A percentile compares a stretch with the other conserved stretches of the same genome.
These are phyloP conservation scores for Colletotrichum gloeosporioides DNA, from an alignment of 2,329 filamentous ascomycete species.

Conservation along the genomic window DNA sequence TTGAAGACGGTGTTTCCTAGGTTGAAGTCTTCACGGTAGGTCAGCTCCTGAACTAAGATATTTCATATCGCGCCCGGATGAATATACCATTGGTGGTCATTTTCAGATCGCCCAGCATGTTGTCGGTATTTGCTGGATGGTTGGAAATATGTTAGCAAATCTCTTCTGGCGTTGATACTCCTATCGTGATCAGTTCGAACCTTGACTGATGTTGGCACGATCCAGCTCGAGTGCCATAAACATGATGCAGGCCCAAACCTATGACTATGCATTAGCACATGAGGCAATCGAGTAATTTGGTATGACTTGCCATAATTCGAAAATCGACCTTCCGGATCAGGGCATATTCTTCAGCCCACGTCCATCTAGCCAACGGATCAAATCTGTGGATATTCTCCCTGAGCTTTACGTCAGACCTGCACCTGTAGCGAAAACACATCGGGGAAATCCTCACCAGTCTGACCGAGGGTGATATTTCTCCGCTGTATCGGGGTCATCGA, in stretches of 20 bases:
- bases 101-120: conserved; percentile 47
- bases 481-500: conserved; percentile 40
- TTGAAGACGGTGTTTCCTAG: conserved; percentile 55
- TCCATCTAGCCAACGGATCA: conserved; percentile 49
- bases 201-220: conserved; percentile 47
- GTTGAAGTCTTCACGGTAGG: conserved; percentile 42
- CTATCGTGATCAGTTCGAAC: conserved; percentile 1
- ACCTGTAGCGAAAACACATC: too few species aligned
- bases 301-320: conserved; percentile 48
- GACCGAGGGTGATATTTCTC: conserved; percentile 37
- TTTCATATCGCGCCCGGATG: background rate
- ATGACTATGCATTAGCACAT: conserved; percentile 40
- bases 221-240: conserved; percentile 55
- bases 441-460: conserved; percentile 23
- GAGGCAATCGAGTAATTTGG: conserved; percentile 40
- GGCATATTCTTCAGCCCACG: conserved; percentile 42
- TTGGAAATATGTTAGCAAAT: conserved; percentile 20
- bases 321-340: conserved; percentile 45
- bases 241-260: conserved; percentile 50
- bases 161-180: background rate
- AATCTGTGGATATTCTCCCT: conserved; percentile 52
- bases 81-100: conserved; percentile 42
- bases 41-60: background rate
- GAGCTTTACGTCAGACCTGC: background rate
- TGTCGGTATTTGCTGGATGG: conserved; percentile 48